Conservation (phyloP, 2,329 filamentous ascomycete genomes). For the Ascochyta pisi region DNA sequence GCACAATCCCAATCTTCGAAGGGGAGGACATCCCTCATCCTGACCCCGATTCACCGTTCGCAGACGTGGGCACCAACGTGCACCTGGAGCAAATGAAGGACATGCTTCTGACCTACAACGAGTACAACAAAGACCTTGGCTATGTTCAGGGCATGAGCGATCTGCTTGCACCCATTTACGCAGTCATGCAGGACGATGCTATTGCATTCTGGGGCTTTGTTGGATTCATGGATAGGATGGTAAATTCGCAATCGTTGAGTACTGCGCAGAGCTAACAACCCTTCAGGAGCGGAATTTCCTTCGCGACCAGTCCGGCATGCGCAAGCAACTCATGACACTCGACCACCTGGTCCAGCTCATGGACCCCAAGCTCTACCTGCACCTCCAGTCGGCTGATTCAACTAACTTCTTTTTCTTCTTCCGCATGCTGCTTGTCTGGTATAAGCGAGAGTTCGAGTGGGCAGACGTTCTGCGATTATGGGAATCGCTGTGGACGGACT, state of each 20-base stretch:
- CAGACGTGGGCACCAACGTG: constrained; percentile 90
- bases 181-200: constrained; percentile 95
- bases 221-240: constrained; percentile 95
- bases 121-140: constrained; percentile 93
- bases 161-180: constrained; percentile 92
- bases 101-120: constrained; percentile 97
- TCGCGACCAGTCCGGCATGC: constrained; percentile 95
- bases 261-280: constrained; percentile 10
- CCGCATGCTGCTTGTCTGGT: constrained; percentile 98
- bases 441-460: constrained; percentile 96
- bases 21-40: constrained; percentile 97
- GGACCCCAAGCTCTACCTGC: constrained; percentile 91
- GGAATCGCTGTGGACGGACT: constrained; percentile 96
- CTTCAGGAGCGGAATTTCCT: constrained; percentile 85
- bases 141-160: constrained; percentile 99
- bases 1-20: constrained; percentile 91
- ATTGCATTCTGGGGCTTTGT: constrained; percentile 97
- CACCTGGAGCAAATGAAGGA: constrained; percentile 99
- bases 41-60: constrained; percentile 93
- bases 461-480: constrained; percentile 83
- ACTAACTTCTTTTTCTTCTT: constrained; percentile 99
- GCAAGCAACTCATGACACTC: constrained; percentile 84
- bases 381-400: constrained; percentile 87
- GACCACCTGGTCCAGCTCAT: constrained; percentile 96
- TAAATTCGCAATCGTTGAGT: constrained; percentile 31